Conservation (phyloP, 116 monocot genomes). For the Phalaenopsis hybrid region DNA sequence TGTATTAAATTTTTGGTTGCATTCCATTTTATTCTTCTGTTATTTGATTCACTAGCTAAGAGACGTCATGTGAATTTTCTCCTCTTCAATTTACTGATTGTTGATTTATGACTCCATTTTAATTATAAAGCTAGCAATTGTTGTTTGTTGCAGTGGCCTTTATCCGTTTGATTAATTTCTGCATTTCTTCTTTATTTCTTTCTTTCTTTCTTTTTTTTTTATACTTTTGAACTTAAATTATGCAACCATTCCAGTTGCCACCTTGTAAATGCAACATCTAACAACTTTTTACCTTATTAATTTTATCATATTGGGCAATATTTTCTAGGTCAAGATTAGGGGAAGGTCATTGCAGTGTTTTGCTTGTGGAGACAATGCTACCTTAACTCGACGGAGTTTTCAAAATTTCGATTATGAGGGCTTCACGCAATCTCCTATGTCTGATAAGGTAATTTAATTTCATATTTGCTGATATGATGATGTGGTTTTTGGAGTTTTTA, state of each 20-base stretch:
- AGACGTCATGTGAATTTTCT: no score
- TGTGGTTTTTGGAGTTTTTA: neutral
- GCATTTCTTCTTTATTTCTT: neutral
- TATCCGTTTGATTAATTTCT: neutral
- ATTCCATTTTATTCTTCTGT: no score
- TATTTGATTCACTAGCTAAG: no score
- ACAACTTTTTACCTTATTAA: neutral
- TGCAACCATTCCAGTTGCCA: neutral
- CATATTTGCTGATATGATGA: neutral
- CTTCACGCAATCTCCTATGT: conserved; percentile 87
- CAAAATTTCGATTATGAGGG: conserved; percentile 79
- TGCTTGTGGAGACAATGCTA: conserved; percentile 68
- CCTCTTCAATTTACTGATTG: no score
- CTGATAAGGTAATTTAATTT: conserved; percentile 59
- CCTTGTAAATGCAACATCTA: neutral
- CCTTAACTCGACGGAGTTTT: conserved; percentile 48
- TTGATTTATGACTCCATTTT: no score
- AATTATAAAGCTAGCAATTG: no score
- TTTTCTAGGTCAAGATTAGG: conserved; percentile 82
- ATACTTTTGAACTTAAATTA: no score
- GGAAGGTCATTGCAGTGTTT: conserved; percentile 63
- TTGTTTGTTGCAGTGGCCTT: neutral
- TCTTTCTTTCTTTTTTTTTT: neutral
- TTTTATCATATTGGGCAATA: neutral
- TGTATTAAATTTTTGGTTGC: no score